These are phyloP conservation scores for Salvia splendens DNA, from an alignment of 257 asterid species.

Conservation along the genomic window DNA sequence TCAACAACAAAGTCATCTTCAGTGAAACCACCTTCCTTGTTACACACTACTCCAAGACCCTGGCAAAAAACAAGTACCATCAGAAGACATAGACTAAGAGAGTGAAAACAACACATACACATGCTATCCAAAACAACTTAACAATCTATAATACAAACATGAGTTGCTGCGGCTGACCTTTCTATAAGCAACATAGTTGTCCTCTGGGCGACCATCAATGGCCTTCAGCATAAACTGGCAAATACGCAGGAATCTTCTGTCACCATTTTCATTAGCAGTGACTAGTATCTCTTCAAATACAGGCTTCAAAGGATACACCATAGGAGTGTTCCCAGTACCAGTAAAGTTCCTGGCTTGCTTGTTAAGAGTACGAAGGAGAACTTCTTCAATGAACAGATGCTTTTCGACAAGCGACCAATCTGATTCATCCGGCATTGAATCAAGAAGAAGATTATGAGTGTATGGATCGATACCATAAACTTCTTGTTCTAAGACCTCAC, in stretches of 20 bases:
- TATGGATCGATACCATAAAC: slow-evolving; percentile 98
- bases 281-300: slow-evolving; percentile 74
- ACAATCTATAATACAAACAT: slow-evolving; percentile 8
- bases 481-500: slow-evolving; percentile 97
- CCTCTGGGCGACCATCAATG: slow-evolving; percentile 82
- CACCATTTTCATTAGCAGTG: slow-evolving; percentile 61
- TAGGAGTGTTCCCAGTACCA: slow-evolving; percentile 87
- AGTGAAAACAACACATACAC: background rate
- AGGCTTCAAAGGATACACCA: slow-evolving; percentile 80
- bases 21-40: slow-evolving; percentile 86
- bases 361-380: slow-evolving; percentile 80
- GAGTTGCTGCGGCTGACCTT: slow-evolving; percentile 54
- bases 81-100: slow-evolving; percentile 23
- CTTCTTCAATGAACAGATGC: slow-evolving; percentile 90
- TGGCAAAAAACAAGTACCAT: slow-evolving; percentile 37
- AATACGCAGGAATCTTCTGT: slow-evolving; percentile 58
- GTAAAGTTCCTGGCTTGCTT: slow-evolving; percentile 84
- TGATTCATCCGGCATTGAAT: slow-evolving; percentile 94
- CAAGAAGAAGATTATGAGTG: slow-evolving; percentile 95
- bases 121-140: slow-evolving; percentile 14
- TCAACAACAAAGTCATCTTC: slow-evolving; percentile 97
- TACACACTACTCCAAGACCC: slow-evolving; percentile 99
- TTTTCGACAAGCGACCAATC: slow-evolving; percentile 86
- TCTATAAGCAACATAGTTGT: slow-evolving; percentile 93
- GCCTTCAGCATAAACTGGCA: slow-evolving; percentile 80